These are phyloP conservation scores for Hortaea werneckii DNA, from an alignment of 2,329 filamentous ascomycete genomes.

Conservation along the genomic window DNA sequence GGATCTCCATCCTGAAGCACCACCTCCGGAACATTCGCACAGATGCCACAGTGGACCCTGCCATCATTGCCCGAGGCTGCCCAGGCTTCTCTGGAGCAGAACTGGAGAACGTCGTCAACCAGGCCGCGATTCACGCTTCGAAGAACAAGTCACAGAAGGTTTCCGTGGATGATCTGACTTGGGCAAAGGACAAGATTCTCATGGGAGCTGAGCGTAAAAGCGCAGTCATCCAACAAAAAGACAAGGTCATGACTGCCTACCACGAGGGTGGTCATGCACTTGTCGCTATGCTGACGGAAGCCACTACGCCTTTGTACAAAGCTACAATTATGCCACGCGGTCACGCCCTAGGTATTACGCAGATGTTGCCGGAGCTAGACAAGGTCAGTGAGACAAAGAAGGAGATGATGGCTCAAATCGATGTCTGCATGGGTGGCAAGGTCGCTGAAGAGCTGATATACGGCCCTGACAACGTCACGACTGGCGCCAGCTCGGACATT, in stretches of 20 bases:
- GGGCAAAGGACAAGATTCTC: slow-evolving; percentile 96
- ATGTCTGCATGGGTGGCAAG: slow-evolving; percentile 74
- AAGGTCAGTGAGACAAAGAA: slow-evolving; percentile 80
- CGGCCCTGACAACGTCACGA: slow-evolving; percentile 82
- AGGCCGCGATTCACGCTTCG: slow-evolving; percentile 89
- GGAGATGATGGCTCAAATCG: slow-evolving; percentile 72
- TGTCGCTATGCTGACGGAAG: slow-evolving; percentile 72
- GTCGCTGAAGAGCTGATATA: slow-evolving; percentile 87
- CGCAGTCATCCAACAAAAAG: slow-evolving; percentile 81
- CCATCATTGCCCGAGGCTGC: slow-evolving; percentile 75
- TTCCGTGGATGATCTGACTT: slow-evolving; percentile 73
- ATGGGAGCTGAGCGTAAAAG: slow-evolving; percentile 91
- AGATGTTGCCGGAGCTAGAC: slow-evolving; percentile 81
- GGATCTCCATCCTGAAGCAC: slow-evolving; percentile 85
- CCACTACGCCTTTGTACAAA: slow-evolving; percentile 77
- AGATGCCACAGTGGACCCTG: slow-evolving; percentile 68
- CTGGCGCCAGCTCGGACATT: slow-evolving; percentile 76
- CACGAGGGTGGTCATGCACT: slow-evolving; percentile 94
- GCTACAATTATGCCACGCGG: slow-evolving; percentile 93
- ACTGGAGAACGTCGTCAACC: slow-evolving; percentile 92
- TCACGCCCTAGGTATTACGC: slow-evolving; percentile 74
- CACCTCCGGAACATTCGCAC: slow-evolving; percentile 87
- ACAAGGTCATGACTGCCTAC: slow-evolving; percentile 92
- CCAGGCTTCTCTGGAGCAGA: slow-evolving; percentile 91
- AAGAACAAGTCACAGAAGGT: slow-evolving; percentile 71